These are phyloP conservation scores for Barnettozyma californica DNA, from an alignment of 805 yeast species.

Conservation along the genomic window DNA sequence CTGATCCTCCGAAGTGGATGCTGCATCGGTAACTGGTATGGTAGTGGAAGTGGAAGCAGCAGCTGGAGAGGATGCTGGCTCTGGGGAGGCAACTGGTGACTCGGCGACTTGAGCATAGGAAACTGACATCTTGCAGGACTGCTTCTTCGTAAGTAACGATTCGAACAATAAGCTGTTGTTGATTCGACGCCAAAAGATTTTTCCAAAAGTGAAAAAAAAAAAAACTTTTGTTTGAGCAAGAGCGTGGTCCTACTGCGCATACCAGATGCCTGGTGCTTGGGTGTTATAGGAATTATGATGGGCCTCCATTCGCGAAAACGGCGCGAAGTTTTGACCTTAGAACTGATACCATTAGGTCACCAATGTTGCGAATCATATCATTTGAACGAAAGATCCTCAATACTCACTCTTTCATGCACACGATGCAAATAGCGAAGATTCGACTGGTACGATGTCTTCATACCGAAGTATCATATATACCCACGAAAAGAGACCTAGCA, in stretches of 20 bases:
- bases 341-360: too few species aligned
- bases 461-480: neutral
- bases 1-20: slow-evolving; percentile 6
- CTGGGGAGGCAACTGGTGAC: slow-evolving; percentile 19
- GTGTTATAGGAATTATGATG: too few species aligned
- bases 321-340: too few species aligned
- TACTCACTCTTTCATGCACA: neutral
- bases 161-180: neutral
- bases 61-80: slow-evolving; percentile 12
- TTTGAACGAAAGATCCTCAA: neutral
- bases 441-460: neutral
- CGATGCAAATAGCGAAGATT: too few species aligned
- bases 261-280: slow-evolving; percentile 4
- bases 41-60: slow-evolving; percentile 1
- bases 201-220: slow-evolving; percentile 2
- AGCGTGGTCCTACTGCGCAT: slow-evolving; percentile 2
- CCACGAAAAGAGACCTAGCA: neutral
- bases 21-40: neutral
- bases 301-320: neutral
- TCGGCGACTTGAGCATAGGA: slow-evolving; percentile 6
- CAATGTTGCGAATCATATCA: neutral
- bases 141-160: neutral
- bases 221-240: slow-evolving; percentile 5
- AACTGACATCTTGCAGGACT: slow-evolving; percentile 11
- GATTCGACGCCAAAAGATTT: neutral